Evolutionary conservation across 257 asterid species (phyloP), one percentile per base, ranked within the genome.

Genomic region (Nemophila menziesii): DNA sequence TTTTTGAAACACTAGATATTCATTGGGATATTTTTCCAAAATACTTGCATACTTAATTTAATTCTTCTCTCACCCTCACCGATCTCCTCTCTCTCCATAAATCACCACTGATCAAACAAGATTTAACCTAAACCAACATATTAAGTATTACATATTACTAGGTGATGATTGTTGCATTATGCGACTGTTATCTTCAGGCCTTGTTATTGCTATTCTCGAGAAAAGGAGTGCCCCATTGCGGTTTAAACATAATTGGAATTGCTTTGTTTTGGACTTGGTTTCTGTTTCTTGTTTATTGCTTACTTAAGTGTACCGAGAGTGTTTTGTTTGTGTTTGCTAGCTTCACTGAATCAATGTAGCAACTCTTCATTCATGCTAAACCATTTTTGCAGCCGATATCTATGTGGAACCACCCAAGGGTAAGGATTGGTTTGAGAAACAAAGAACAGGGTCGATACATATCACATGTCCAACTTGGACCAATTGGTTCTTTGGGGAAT

Each of bases 401-500:
- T 86, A 82, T 8, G 70, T 86, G 0, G 94, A 94, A 2, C 55
- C 80, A 0, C 94, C 94, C 0, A 65, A 67, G 54, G 94, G 92
- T 18, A 77, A 82, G 13, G 78, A 77, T n/a, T 86, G 96, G 94
- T 86, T 86, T 13, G 82, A 86, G 60, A 86, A 82, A 38, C 96
- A 86, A 60, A 79, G 92, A 0, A 41, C 62, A 0, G 96, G 96
- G 13, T 73, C 93, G 0, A 82, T 86, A 0, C 84, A 82, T 43
- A 86, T 86, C n/a, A 16, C 73, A 0, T 86, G 96, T 39, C 51
- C 74, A 1, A 41, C 92, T 17, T 51, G 54, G 56, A 79, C 82
- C 93, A 94, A 86, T 58, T 86, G 94, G 87, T 66, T 86, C 51
- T 82, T 55, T 7, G 96, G 96, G 0, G 96, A 94, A 11, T 39